These are phyloP conservation scores for Hemerocallis citrina DNA, from an alignment of 106 monocot species.

Conservation along the genomic window DNA sequence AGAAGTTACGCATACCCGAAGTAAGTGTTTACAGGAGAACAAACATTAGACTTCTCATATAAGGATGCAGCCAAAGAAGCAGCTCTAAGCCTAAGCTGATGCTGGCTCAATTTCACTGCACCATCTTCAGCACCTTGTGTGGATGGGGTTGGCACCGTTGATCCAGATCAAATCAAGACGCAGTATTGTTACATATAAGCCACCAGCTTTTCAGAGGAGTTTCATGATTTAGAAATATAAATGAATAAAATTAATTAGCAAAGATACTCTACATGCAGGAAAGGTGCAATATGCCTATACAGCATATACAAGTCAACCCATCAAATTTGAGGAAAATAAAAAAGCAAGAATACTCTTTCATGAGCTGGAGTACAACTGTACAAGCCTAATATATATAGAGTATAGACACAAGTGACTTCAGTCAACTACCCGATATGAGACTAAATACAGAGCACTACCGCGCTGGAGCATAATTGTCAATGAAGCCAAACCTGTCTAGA, in stretches of 20 bases:
- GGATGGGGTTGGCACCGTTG: conserved; percentile 28
- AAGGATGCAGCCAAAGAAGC: conserved; percentile 46
- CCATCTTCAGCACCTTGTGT: conserved; percentile 20
- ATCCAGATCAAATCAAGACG: conserved; percentile 18
- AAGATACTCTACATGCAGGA: not conserved
- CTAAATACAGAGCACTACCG: too few relatives aligned
- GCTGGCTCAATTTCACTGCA: conserved; percentile 15
- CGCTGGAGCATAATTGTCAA: too few relatives aligned
- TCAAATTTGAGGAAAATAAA: too few relatives aligned
- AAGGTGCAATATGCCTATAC: not conserved
- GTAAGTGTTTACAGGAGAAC: conserved; percentile 23
- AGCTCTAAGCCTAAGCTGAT: conserved; percentile 47
- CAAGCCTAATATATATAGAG: too few relatives aligned
- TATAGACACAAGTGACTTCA: too few relatives aligned
- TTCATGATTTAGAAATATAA: too few relatives aligned
- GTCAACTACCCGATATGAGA: too few relatives aligned
- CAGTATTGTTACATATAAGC: not conserved
- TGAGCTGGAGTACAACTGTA: too few relatives aligned
- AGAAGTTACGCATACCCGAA: conserved; percentile 18
- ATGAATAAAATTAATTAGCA: too few relatives aligned
- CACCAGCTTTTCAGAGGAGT: not conserved
- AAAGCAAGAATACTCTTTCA: too few relatives aligned
- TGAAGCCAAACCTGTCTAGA: too few relatives aligned
- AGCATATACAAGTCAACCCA: not conserved
- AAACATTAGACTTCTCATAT: conserved; percentile 53